Base-by-base conservation (phyloP, 345 rosid species). In the Acer negundo region DNA sequence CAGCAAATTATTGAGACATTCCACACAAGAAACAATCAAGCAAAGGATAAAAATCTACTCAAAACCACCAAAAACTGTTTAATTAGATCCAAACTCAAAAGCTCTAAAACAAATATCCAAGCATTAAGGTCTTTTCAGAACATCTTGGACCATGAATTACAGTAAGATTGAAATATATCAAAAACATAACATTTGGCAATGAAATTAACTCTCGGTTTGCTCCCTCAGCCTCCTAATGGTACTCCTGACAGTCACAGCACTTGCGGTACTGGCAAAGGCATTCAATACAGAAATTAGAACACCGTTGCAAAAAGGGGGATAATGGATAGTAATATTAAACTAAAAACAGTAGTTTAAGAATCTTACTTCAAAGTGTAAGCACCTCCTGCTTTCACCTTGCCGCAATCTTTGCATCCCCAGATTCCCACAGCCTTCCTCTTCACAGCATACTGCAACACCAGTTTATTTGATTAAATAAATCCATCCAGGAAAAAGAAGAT, bases 231-330 rank as follows among this genome's bases (percentile, higher is more conserved):
- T 89, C 10, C 93, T 70, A 17, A 89, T 87, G 75, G 95, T 89
- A 80, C 95, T 89, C 87, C 93, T 83, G 23, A 89, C 92, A 1
- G 95, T 91, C 62, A 91, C 93, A 11, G 93, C 95, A 80, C 91
- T 88, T 1, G 95, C 95, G 16, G 93, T 89, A 80, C 93, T 89
- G 86, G 72, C 24, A 2, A 66, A 73, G 7, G 26, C 6, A 53
- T 22, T 83, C 2, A 22, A n/a, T 1, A 11, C 10, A 2, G 31
- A 20, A 42, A 11, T 56, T 15, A 78, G 73, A 74, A 47, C 63
- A 59, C 10, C 5, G 17, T 3, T 2, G 68, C n/a, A 24, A 12
- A 19, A 44, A 16, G 20, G 2, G 3, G 15, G 2, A 2, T 13
- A 1, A 51, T 4, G n/a, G 24, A n/a, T 59, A 20, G 20, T 1